A percentile compares a stretch with the other conserved stretches of the same genome.
phyloP scores from a whole-genome alignment of 108 stramenopile species.

The Pseudonitzschia delicatissima region DNA sequence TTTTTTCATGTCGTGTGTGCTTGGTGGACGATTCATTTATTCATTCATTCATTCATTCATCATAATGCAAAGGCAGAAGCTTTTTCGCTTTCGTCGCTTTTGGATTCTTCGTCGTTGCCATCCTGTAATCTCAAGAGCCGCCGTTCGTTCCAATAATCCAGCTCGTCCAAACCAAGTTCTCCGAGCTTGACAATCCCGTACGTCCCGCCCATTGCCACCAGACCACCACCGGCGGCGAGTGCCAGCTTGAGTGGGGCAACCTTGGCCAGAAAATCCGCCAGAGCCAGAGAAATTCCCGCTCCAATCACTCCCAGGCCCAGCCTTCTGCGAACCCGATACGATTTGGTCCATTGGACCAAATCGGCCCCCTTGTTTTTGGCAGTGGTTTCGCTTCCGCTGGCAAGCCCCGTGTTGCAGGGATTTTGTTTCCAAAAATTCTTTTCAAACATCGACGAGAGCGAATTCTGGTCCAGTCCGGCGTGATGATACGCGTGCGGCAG shows the following conservation, averaged over 20 bases:
- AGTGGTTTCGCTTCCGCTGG: neutral
- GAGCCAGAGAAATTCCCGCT: constrained; percentile 27
- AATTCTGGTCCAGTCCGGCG: constrained; percentile 38
- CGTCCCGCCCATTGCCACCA: constrained; percentile 45
- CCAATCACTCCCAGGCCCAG: constrained; percentile 28
- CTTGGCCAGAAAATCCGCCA: constrained; percentile 45
- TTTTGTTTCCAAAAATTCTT: constrained; percentile 17
- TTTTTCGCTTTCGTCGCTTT: neutral
- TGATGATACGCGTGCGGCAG: constrained; percentile 46
- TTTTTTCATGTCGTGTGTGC: no score
- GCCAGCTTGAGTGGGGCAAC: constrained; percentile 51
- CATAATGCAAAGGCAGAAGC: no score
- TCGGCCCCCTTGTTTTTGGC: neutral
- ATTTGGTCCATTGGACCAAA: neutral
- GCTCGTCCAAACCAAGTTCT: constrained; percentile 19
- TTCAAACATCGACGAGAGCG: constrained; percentile 18
- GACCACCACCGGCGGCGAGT: constrained; percentile 48
- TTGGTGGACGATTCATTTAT: no score
- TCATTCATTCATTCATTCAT: no score
- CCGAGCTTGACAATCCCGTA: constrained; percentile 28
- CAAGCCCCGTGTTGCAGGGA: constrained; percentile 31
- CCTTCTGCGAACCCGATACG: constrained; percentile 6
- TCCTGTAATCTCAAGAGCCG: constrained; percentile 13
- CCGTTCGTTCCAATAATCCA: constrained; percentile 36
- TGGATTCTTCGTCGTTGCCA: neutral